Evolutionary conservation across 257 asterid genomes (phyloP).

Genomic region (Solanum bukasovii): DNA sequence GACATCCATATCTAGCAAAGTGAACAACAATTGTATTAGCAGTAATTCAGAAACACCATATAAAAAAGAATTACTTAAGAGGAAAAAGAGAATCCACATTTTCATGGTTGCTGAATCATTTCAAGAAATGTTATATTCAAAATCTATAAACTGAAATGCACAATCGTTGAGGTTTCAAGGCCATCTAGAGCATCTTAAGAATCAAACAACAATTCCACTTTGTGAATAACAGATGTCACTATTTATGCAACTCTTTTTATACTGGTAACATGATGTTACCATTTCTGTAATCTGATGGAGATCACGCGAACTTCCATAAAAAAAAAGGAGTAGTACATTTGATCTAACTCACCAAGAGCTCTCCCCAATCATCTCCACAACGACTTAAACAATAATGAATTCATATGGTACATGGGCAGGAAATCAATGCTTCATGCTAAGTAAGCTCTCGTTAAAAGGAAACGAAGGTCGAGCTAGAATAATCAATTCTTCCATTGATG

Average conservation of each 20-base stretch:
- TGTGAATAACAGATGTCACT: background rate
- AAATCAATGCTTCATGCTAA: background rate
- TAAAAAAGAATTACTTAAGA: background rate
- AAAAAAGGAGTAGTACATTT: background rate
- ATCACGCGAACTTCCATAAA: background rate
- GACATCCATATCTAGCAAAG: conserved; percentile 69
- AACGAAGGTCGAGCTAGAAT: background rate
- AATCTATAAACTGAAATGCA: background rate
- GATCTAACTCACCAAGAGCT: background rate
- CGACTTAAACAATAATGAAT: background rate
- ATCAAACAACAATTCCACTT: background rate
- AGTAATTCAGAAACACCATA: background rate
- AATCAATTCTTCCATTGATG: background rate
- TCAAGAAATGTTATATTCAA: background rate
- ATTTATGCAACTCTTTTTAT: background rate
- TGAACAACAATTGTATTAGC: background rate
- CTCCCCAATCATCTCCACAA: background rate
- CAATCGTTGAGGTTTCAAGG: background rate
- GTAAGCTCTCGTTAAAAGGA: background rate
- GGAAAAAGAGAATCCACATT: background rate
- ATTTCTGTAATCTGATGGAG: background rate
- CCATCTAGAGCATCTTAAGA: background rate
- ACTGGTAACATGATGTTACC: background rate
- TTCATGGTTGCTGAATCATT: background rate
- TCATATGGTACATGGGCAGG: background rate